Conservation (phyloP, 345 rosid species). For the Raphanus sativus region DNA sequence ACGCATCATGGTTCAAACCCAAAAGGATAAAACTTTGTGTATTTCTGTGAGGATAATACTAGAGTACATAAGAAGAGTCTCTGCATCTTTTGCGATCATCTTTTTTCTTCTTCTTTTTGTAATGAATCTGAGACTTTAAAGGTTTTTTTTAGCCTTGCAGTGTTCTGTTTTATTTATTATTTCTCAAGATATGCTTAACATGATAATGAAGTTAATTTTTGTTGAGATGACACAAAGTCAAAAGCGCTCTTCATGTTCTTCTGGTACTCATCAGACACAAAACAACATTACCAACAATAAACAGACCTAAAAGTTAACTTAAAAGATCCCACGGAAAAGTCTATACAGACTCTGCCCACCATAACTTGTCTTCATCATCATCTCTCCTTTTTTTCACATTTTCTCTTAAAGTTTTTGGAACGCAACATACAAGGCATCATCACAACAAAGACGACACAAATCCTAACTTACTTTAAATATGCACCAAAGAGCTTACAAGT, state of each 20-base stretch:
- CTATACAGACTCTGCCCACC: conserved; percentile 39
- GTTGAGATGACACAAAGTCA: conserved; percentile 20
- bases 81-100: neutral
- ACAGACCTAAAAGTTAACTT: conserved; percentile 33
- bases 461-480: conserved; percentile 37
- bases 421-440: conserved; percentile 36
- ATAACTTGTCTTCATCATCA: conserved; percentile 17
- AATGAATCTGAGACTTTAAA: conserved; percentile 1
- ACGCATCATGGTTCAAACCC: conserved; percentile 11
- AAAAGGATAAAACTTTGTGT: conserved; percentile 1
- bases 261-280: conserved; percentile 25
- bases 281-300: conserved; percentile 22
- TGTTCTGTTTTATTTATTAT: neutral
- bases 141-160: neutral
- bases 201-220: conserved; percentile 3
- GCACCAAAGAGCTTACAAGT: conserved; percentile 39
- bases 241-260: conserved; percentile 19
- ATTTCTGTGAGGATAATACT: neutral
- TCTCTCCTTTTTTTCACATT: conserved; percentile 24
- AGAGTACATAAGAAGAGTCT: conserved; percentile 26
- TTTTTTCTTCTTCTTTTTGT: neutral
- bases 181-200: neutral
- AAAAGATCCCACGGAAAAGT: conserved; percentile 29
- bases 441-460: conserved; percentile 22
- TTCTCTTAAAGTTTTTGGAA: conserved; percentile 25